Evolutionary conservation across 371 early-diverging fungal species (phyloP), one percentile per base, ranked within the genome.

Genomic region (Mycotypha africana): DNA sequence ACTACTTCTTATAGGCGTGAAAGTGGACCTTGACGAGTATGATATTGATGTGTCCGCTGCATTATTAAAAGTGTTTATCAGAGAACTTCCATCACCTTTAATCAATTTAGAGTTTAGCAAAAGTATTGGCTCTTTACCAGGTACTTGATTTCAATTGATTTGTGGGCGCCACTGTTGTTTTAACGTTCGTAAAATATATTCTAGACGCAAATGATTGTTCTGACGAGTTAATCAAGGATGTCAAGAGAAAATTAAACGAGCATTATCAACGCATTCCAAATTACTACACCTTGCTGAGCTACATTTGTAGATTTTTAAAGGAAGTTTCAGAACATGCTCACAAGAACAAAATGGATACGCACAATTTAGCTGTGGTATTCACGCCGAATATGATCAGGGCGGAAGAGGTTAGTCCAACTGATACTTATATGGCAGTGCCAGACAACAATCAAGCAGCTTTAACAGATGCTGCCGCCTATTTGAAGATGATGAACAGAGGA

Each of bases 331-430:
- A 70, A 2, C 56, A 82, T 52, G 58, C 69, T 2, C 65, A 62
- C 14, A 56, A 53, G 8, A 96, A 90, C 53, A 68, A 76, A 31
- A 96, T 96, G 97, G 86, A 81, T 17, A 56, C 82, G 2, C 70
- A 79, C 44, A 96, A 92, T 56, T 63, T 96, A 51, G 86, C 92
- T 0, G 75, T 93, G 21, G 92, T 96, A 4, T 88, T 87, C 74
- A 70, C 91, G 6, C 94, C 94, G 5, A 95, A 92, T 45, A 66
- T 96, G 50, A 79, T 91, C 12, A 67, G 83, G 25, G 79, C 85
- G 10, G 78, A 32, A 1, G 32, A 60, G 23, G 24, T 6, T 6
- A 15, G 19, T 2, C 28, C 37, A 0, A 23, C 23, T 2, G 30
- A 34, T 15, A 31, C 20, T 2, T 58, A 44, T 30, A 20, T 57